A percentile compares a stretch with the other conserved stretches of the same genome.
Evolutionary conservation across 495 filamentous ascomycete species (phyloP).

Genomic region (Jackrogersella minutella): DNA sequence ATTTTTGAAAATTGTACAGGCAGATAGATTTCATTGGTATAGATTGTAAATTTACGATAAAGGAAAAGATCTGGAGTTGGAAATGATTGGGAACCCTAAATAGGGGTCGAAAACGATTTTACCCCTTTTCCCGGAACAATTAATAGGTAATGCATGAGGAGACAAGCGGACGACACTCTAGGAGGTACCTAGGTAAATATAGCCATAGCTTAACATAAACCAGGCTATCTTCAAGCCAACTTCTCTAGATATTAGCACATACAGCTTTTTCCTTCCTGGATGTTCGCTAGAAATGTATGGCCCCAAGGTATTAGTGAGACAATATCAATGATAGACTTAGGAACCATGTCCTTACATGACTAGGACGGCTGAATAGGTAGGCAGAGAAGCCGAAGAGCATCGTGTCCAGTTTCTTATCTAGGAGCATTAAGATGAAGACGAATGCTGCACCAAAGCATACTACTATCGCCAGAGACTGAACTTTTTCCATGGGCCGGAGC

Average conservation of each 20-base stretch:
- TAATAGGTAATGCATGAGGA: no score
- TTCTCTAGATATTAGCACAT: not conserved
- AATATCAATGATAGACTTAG: not conserved
- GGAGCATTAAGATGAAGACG: conserved; percentile 6
- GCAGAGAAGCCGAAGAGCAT: conserved; percentile 12
- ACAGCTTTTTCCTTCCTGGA: not conserved
- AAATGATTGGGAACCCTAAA: no score
- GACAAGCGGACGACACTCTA: no score
- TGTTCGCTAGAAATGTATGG: conserved; percentile 7
- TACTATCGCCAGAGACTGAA: not conserved
- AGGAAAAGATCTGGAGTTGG: no score
- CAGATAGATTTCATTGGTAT: no score
- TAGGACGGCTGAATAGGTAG: conserved; percentile 8
- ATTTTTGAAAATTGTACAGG: no score
- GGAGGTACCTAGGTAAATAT: no score
- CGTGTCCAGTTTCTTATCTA: conserved; percentile 2
- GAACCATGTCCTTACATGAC: not conserved
- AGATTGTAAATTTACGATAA: no score
- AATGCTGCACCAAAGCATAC: conserved; percentile 12
- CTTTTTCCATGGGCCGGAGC: conserved; percentile 6
- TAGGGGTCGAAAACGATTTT: no score
- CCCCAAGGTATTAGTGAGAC: not conserved
- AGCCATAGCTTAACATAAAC: no score
- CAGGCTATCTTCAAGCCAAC: no score
- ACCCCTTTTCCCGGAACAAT: no score